These are phyloP conservation scores for Henckelia pumila DNA, from an alignment of 257 asterid genomes.

Conservation along the genomic window DNA sequence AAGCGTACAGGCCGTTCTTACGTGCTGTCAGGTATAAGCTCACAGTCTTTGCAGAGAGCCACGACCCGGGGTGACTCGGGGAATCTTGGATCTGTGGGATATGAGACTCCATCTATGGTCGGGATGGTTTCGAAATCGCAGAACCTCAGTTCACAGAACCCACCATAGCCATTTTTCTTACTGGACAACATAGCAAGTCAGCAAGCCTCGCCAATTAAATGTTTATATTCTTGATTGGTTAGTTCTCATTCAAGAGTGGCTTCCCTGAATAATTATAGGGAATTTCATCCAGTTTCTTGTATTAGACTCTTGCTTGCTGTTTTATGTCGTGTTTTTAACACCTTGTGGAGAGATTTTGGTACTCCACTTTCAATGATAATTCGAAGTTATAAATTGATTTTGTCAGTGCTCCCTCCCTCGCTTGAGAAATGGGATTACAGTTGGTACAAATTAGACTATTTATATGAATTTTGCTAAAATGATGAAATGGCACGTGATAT, in stretches of 20 bases:
- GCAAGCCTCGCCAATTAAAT: not conserved
- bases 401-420: not conserved
- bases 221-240: conserved; percentile 11
- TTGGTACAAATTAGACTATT: too few relatives aligned
- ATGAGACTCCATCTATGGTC: conserved; percentile 36
- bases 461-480: too few relatives aligned
- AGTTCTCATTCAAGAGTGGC: conserved; percentile 14
- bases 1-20: conserved; percentile 34
- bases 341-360: not conserved
- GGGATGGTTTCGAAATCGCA: conserved; percentile 34
- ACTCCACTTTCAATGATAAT: not conserved
- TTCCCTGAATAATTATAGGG: not conserved
- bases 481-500: too few relatives aligned
- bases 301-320: not conserved
- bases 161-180: not conserved
- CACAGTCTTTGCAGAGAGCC: conserved; percentile 48
- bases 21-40: conserved; percentile 37
- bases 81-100: conserved; percentile 18
- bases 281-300: not conserved
- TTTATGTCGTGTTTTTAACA: not conserved
- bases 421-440: too few relatives aligned
- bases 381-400: too few relatives aligned
- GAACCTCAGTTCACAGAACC: conserved; percentile 8
- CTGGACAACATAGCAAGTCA: conserved; percentile 14
- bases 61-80: conserved; percentile 39